A percentile compares a stretch with the other conserved stretches of the same genome.
Conservation (phyloP, 1,139 yeast species). For the Magnusiomyces ingens region DNA sequence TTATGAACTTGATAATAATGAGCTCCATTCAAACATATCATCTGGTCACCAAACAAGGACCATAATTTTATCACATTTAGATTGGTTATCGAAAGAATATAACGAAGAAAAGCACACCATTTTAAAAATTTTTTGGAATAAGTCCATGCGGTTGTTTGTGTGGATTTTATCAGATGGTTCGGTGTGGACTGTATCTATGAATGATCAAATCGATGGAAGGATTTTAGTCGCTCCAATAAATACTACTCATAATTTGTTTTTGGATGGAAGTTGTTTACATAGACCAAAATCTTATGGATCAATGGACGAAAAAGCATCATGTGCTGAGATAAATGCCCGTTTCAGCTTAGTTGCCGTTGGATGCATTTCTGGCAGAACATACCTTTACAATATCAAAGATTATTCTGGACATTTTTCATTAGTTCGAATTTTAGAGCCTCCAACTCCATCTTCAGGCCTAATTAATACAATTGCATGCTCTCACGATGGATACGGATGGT, state of each 20-base stretch:
- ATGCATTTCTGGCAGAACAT: slow-evolving; percentile 28
- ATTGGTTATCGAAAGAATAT: slow-evolving; percentile 22
- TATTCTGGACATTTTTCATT: slow-evolving; percentile 29
- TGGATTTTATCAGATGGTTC: slow-evolving; percentile 13
- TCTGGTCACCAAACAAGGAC: slow-evolving; percentile 19
- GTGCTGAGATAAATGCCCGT: slow-evolving; percentile 33
- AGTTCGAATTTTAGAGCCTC: slow-evolving; percentile 27
- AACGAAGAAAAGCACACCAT: neutral
- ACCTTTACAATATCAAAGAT: slow-evolving; percentile 32
- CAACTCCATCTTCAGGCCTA: slow-evolving; percentile 29
- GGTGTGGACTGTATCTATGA: slow-evolving; percentile 21
- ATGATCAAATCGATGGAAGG: slow-evolving; percentile 15
- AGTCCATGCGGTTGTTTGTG: slow-evolving; percentile 15
- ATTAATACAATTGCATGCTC: slow-evolving; percentile 30
- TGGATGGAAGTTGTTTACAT: slow-evolving; percentile 24
- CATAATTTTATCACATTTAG: slow-evolving; percentile 22
- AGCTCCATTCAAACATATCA: slow-evolving; percentile 10
- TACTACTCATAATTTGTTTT: slow-evolving; percentile 7
- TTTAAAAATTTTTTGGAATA: slow-evolving; percentile 11
- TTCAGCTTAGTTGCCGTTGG: slow-evolving; percentile 34
- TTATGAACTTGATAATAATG: neutral
- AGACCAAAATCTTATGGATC: slow-evolving; percentile 13
- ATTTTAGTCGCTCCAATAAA: slow-evolving; percentile 10
- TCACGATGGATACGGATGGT: slow-evolving; percentile 32
- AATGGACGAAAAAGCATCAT: slow-evolving; percentile 22